A percentile compares a stretch with the other conserved stretches of the same genome.
These are phyloP conservation scores for Colletotrichum theobromicola DNA, from an alignment of 2,329 filamentous ascomycete genomes.

Conservation along the genomic window DNA sequence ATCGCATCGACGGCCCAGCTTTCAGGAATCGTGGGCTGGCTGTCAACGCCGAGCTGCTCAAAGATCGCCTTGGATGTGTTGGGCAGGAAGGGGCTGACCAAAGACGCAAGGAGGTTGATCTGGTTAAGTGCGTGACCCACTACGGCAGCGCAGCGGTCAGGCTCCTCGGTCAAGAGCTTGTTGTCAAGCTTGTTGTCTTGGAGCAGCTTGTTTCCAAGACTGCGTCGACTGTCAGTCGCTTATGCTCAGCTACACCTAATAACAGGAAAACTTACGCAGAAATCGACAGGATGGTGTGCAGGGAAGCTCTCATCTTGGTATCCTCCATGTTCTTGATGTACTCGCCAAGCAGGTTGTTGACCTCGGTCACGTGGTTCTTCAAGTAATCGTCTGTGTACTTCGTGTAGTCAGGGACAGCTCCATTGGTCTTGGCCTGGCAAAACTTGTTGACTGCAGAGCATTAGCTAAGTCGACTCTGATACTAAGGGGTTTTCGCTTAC, in stretches of 20 bases:
- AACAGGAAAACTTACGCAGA: conserved; percentile 46
- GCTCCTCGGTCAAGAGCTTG: conserved; percentile 58
- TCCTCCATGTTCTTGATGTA: conserved; percentile 74
- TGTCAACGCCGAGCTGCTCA: conserved; percentile 70
- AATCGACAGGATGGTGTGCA: conserved; percentile 70
- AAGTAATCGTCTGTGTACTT: conserved; percentile 61
- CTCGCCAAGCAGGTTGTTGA: conserved; percentile 68
- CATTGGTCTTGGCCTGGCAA: conserved; percentile 76
- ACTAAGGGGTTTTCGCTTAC: background rate
- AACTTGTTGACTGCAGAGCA: conserved; percentile 62
- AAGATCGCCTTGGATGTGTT: conserved; percentile 78
- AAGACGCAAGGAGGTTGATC: conserved; percentile 78
- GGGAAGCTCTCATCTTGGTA: conserved; percentile 72
- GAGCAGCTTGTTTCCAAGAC: conserved; percentile 53
- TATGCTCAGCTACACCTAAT: background rate
- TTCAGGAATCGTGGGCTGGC: conserved; percentile 65
- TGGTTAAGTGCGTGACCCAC: conserved; percentile 84
- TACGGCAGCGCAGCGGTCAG: conserved; percentile 59
- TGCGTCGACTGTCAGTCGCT: conserved; percentile 4
- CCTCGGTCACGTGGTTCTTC: conserved; percentile 62
- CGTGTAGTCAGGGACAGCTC: conserved; percentile 68
- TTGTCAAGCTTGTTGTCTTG: conserved; percentile 61
- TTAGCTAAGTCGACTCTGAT: background rate
- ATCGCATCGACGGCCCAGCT: conserved; percentile 68
- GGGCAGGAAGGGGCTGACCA: conserved; percentile 87